Base-by-base conservation (phyloP, 2,329 filamentous ascomycete genomes). In the Pseudogymnoascus sp. region DNA sequence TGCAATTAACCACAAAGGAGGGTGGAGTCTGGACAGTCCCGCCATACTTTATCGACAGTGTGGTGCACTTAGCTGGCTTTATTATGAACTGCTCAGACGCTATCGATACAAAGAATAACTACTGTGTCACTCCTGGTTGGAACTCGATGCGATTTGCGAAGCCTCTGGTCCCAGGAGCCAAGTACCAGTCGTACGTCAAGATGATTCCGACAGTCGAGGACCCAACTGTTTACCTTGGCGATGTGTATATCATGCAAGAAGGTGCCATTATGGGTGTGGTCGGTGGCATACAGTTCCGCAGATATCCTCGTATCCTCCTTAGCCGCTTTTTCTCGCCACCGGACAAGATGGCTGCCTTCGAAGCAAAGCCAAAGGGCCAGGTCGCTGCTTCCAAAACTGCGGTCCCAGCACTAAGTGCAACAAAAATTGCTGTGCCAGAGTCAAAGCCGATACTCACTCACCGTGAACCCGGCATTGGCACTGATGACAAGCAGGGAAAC, bases 401-500 rank as follows among this genome's bases (percentile, higher is more conserved):
- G 2, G 40, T n/a, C 21, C 21, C 59, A 28, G 42, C 50, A 33
- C n/a, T 8, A 19, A 10, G 15, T 13, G 10, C 28, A 33, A 33
- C 50, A 57, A 57, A 33, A 33, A 8, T 13, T 15, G 11, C 3
- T 57, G 5, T 6, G 2, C 8, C 17, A 31, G 28, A 21, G 23
- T 28, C 23, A 53, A 17, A 11, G 7, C 23, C 8, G 1, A 28
- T 28, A 26, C 44, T 17, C 15, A 4, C 47, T 10, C 15, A 9
- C 62, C 13, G 31, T 38, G 10, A 8, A 19, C 8, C 50, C 17
- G 17, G 28, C 6, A 9, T 33, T 33, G n/a, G 5, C n/a, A 33
- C n/a, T 21, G 50, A 57, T 86, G 26, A 84, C 86, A 69, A 82
- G 83, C 69, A 79, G 87, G 17, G 78, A 89, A 65, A 87, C 87